Evolutionary conservation across 139 green algal genomes (phyloP).

Genomic region (Chloropicon primus): DNA sequence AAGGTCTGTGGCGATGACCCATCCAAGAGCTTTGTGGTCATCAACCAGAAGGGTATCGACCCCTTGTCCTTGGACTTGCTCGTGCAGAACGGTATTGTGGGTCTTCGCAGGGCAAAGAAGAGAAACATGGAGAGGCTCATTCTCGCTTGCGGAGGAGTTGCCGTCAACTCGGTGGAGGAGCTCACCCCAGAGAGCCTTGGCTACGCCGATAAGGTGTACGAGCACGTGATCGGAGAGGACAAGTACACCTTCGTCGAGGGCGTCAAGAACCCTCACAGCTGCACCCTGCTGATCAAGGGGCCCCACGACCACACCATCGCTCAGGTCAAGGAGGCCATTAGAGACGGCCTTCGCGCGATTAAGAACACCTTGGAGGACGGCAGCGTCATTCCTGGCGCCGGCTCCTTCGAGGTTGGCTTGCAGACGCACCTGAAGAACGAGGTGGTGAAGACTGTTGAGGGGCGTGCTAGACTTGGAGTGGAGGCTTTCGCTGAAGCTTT

Average conservation of each 20-base stretch:
- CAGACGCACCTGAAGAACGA: conserved; percentile 53
- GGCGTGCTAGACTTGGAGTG: conserved; percentile 83
- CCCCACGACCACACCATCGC: conserved; percentile 93
- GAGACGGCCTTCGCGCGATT: conserved; percentile 89
- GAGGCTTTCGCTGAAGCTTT: conserved; percentile 93
- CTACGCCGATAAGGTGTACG: conserved; percentile 68
- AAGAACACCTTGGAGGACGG: conserved; percentile 90
- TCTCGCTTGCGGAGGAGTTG: conserved; percentile 75
- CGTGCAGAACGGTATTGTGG: conserved; percentile 79
- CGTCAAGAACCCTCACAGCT: conserved; percentile 69
- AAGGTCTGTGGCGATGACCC: conserved; percentile 50
- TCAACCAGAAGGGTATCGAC: conserved; percentile 99
- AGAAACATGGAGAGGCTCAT: conserved; percentile 96
- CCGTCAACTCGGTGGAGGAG: conserved; percentile 73
- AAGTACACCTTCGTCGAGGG: conserved; percentile 99
- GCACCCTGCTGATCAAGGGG: conserved; percentile 96
- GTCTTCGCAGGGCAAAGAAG: conserved; percentile 81
- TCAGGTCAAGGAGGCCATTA: conserved; percentile 96
- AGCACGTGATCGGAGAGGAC: conserved; percentile 96
- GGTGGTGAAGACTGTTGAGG: conserved; percentile 31
- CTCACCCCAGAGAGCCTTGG: conserved; percentile 48
- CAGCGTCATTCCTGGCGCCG: conserved; percentile 62
- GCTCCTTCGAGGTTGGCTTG: conserved; percentile 81
- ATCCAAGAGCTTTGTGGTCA: conserved; percentile 83
- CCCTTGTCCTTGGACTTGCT: conserved; percentile 91